Conservation (phyloP, 352 stramenopile species). For the Globisporangium cystogenes region DNA sequence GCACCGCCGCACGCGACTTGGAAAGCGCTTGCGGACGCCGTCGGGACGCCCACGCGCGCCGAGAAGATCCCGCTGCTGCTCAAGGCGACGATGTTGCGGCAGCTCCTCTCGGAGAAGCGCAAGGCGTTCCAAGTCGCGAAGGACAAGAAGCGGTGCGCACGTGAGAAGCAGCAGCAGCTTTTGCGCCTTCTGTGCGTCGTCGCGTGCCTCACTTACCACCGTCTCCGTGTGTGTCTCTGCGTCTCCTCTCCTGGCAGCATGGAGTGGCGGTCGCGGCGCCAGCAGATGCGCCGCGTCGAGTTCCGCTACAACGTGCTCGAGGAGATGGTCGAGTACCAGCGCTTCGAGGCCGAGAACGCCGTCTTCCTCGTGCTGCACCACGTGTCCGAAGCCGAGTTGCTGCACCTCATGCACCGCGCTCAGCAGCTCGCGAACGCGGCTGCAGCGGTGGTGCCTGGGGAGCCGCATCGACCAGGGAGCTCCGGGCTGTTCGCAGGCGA, state of each 20-base stretch:
- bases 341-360: slow-evolving; percentile 50
- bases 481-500: not conserved
- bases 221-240: too few relatives aligned
- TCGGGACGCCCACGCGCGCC: slow-evolving; percentile 1
- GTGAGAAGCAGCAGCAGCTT: too few relatives aligned
- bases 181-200: not conserved
- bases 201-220: not conserved
- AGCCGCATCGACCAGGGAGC: not conserved
- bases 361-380: slow-evolving; percentile 63
- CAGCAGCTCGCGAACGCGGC: slow-evolving; percentile 15
- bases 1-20: slow-evolving; percentile 1
- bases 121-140: slow-evolving; percentile 37
- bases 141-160: slow-evolving; percentile 24
- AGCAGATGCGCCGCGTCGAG: slow-evolving; percentile 48
- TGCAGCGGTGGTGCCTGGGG: not conserved
- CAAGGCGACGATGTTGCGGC: slow-evolving; percentile 44
- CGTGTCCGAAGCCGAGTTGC: slow-evolving; percentile 56
- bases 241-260: slow-evolving; percentile 14
- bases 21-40: slow-evolving; percentile 4
- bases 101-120: slow-evolving; percentile 58
- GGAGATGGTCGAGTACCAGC: slow-evolving; percentile 55
- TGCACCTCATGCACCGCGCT: slow-evolving; percentile 42
- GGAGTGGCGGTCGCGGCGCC: slow-evolving; percentile 37
- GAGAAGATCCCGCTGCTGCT: slow-evolving; percentile 52
- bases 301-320: slow-evolving; percentile 71